Conservation (phyloP, 192 early-diverging fungal species). For the Lobulomyces angularis region DNA sequence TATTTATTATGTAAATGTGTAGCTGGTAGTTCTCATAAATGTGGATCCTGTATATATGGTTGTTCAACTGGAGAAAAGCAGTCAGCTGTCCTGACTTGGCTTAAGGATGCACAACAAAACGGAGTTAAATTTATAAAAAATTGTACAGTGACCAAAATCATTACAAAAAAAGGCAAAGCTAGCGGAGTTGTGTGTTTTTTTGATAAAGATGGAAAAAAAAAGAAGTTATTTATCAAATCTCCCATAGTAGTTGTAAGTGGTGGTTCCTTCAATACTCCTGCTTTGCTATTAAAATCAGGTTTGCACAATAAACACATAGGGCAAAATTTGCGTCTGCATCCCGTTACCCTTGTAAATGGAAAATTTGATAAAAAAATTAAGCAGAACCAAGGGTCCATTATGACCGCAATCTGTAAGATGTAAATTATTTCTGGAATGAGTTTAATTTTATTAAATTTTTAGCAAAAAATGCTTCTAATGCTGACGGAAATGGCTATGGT, state of each 20-base stretch:
- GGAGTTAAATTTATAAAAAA: slow-evolving; percentile 51
- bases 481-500: slow-evolving; percentile 51
- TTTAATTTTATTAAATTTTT: slow-evolving; percentile 9
- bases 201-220: slow-evolving; percentile 18
- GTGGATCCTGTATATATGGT: slow-evolving; percentile 56
- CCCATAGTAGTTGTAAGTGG: slow-evolving; percentile 42
- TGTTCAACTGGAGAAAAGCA: slow-evolving; percentile 63
- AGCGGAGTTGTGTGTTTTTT: slow-evolving; percentile 35
- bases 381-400: slow-evolving; percentile 33
- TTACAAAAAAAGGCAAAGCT: slow-evolving; percentile 39
- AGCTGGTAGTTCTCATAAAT: slow-evolving; percentile 32
- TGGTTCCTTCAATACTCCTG: slow-evolving; percentile 56
- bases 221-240: slow-evolving; percentile 30
- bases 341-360: slow-evolving; percentile 36
- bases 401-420: slow-evolving; percentile 45
- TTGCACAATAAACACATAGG: slow-evolving; percentile 55
- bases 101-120: slow-evolving; percentile 49
- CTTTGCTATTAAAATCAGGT: slow-evolving; percentile 48
- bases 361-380: slow-evolving; percentile 27
- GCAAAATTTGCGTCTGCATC: slow-evolving; percentile 49
- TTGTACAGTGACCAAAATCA: slow-evolving; percentile 38
- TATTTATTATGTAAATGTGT: too few species aligned
- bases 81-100: slow-evolving; percentile 49
- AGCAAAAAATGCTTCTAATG: slow-evolving; percentile 36
- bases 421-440: not conserved